These are phyloP conservation scores for Colletotrichum acutatum DNA, from an alignment of 2,329 filamentous ascomycete genomes.

Conservation along the genomic window DNA sequence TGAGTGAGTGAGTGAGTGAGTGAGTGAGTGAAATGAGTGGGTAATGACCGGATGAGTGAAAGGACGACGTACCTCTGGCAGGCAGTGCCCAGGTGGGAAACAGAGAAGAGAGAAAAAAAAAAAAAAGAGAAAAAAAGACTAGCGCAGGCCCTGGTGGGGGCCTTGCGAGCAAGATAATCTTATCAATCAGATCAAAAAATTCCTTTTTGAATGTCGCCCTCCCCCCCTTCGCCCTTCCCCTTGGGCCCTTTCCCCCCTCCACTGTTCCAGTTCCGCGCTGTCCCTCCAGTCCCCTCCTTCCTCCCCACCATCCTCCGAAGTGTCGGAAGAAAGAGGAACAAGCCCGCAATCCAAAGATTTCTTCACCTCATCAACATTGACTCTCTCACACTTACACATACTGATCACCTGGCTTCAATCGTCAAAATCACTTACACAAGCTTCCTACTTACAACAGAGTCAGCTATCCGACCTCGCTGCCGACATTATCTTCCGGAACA, in stretches of 20 bases:
- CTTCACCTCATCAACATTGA: neutral
- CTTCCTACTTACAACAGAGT: too few species aligned
- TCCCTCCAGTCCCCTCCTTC: conserved; percentile 38
- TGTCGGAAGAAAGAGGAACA: conserved; percentile 2
- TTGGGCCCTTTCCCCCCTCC: too few species aligned
- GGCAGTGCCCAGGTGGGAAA: neutral
- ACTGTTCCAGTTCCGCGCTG: conserved; percentile 8
- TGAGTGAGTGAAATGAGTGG: neutral
- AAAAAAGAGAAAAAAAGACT: neutral
- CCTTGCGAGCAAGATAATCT: conserved; percentile 47
- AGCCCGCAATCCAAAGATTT: neutral
- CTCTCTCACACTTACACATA: neutral
- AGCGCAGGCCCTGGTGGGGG: conserved; percentile 30
- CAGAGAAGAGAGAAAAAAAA: neutral
- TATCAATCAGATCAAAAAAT: conserved; percentile 57
- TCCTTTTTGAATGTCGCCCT: conserved; percentile 29
- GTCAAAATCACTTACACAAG: too few species aligned
- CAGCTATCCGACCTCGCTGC: neutral
- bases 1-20: neutral
- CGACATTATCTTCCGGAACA: neutral
- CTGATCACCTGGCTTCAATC: neutral
- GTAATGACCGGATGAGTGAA: neutral
- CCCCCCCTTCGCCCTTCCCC: conserved; percentile 1
- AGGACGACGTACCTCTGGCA: neutral
- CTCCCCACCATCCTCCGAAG: neutral